Evolutionary conservation across 139 green algal genomes (phyloP).

Genomic region (Coelastrella sp.): DNA sequence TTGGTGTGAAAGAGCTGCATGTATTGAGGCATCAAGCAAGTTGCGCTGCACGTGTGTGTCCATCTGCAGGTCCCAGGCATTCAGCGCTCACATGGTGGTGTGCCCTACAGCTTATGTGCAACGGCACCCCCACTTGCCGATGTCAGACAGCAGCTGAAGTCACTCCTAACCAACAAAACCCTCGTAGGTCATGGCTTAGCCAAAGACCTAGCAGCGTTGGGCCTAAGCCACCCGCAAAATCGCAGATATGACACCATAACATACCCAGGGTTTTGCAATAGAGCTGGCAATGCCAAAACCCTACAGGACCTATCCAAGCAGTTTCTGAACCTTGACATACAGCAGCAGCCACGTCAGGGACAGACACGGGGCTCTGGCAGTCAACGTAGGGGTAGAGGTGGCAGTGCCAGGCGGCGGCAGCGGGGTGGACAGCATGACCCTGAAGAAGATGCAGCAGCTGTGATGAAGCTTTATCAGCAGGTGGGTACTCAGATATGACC

Average conservation of each 20-base stretch:
- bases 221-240: neutral
- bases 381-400: too few relatives aligned
- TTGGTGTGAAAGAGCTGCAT: too few relatives aligned
- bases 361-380: neutral
- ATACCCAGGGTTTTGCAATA: slow-evolving; percentile 21
- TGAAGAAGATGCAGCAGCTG: slow-evolving; percentile 40
- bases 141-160: slow-evolving; percentile 23
- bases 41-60: too few relatives aligned
- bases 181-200: slow-evolving; percentile 32
- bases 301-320: neutral
- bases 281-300: slow-evolving; percentile 21
- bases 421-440: slow-evolving; percentile 13
- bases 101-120: neutral
- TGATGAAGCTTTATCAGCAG: slow-evolving; percentile 44
- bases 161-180: neutral
- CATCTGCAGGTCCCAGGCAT: neutral
- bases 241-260: slow-evolving; percentile 36
- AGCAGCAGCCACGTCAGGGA: neutral
- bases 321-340: slow-evolving; percentile 9
- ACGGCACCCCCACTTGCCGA: neutral
- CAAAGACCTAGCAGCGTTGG: slow-evolving; percentile 44
- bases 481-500: neutral
- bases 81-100: neutral
- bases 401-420: neutral
- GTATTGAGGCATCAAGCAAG: neutral